Percentiles rank a stretch among this genome's conserved stretches.
phyloP scores from a whole-genome alignment of 805 yeast species.

The Lipomyces sp. region DNA sequence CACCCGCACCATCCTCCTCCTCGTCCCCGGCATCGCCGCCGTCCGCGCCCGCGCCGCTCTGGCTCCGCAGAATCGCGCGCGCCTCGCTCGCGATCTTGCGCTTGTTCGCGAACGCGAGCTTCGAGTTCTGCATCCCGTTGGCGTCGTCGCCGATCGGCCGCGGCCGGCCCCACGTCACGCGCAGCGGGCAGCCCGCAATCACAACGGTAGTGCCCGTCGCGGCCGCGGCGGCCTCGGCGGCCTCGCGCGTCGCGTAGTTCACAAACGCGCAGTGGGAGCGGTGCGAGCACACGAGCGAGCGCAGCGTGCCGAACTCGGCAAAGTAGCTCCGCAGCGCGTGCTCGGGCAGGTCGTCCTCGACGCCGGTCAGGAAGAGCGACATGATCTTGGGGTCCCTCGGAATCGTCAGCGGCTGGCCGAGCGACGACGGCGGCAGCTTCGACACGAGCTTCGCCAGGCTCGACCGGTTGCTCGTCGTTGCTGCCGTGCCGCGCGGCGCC shows the following conservation, averaged over 20 bases:
- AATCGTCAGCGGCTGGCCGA: conserved; percentile 36
- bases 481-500: conserved; percentile 19
- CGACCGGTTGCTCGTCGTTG: conserved; percentile 30
- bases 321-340: conserved; percentile 55
- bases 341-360: conserved; percentile 64
- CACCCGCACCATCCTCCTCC: background rate
- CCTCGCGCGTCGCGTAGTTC: conserved; percentile 47
- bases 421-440: conserved; percentile 60
- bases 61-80: conserved; percentile 4
- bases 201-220: conserved; percentile 23
- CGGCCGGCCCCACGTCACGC: conserved; percentile 33
- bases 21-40: background rate
- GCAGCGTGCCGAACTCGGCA: conserved; percentile 47
- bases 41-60: background rate
- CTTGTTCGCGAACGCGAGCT: conserved; percentile 23
- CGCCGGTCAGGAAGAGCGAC: conserved; percentile 73
- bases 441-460: conserved; percentile 54
- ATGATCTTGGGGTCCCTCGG: conserved; percentile 46
- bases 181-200: conserved; percentile 28
- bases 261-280: conserved; percentile 63
- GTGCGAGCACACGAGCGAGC: conserved; percentile 52
- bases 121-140: conserved; percentile 17
- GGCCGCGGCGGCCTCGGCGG: conserved; percentile 50
- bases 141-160: conserved; percentile 29
- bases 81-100: conserved; percentile 25